Percentiles rank a stretch among this genome's conserved stretches.
Conservation (phyloP, 371 early-diverging fungal genomes). For the Mortierella sp. region DNA sequence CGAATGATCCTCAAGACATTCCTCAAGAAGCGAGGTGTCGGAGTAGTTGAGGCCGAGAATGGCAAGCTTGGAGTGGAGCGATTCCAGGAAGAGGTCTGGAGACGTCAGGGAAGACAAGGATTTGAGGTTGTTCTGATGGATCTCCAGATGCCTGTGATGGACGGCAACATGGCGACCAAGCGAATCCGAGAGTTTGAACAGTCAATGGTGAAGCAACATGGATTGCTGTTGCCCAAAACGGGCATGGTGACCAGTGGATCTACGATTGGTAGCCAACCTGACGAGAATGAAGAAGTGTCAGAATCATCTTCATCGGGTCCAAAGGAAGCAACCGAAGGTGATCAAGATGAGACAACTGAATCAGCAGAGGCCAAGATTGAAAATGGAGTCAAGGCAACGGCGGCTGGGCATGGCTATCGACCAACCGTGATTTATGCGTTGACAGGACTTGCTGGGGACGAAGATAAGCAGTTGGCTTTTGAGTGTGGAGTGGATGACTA, state of each 20-base stretch:
- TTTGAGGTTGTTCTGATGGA: slow-evolving; percentile 59
- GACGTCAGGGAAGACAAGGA: slow-evolving; percentile 29
- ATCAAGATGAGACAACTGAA: too few relatives aligned
- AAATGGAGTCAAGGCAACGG: too few relatives aligned
- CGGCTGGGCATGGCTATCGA: slow-evolving; percentile 18
- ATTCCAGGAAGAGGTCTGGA: slow-evolving; percentile 43
- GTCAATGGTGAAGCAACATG: slow-evolving; percentile 17
- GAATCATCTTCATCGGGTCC: too few relatives aligned
- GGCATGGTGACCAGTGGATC: neutral
- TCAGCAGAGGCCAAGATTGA: too few relatives aligned
- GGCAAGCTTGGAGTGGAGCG: slow-evolving; percentile 53
- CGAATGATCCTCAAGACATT: slow-evolving; percentile 55
- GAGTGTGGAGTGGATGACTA: slow-evolving; percentile 59
- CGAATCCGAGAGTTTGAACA: slow-evolving; percentile 53
- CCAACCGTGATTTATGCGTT: slow-evolving; percentile 53
- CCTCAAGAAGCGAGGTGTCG: slow-evolving; percentile 52
- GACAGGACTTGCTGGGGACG: slow-evolving; percentile 54
- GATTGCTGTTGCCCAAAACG: neutral
- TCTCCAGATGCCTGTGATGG: slow-evolving; percentile 58
- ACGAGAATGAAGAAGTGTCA: neutral
- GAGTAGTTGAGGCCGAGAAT: slow-evolving; percentile 55
- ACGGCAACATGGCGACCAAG: slow-evolving; percentile 54
- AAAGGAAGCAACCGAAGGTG: too few relatives aligned
- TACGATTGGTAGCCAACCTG: neutral
- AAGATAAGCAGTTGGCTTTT: slow-evolving; percentile 54